phyloP scores from a whole-genome alignment of 345 rosid genomes.

The Garcia nutans region DNA sequence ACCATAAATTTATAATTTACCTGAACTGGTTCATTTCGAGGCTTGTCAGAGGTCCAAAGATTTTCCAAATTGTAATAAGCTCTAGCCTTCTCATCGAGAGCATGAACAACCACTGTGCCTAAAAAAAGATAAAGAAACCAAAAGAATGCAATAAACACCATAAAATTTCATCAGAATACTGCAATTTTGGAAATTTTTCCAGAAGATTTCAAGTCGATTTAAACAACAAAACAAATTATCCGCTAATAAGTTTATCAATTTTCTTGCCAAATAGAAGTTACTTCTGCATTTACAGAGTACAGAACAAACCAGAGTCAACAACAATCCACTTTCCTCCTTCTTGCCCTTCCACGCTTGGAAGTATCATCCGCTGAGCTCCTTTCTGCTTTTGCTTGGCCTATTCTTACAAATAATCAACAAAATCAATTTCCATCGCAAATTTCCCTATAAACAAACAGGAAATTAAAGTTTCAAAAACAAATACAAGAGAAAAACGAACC shows the following conservation, averaged over 20 bases:
- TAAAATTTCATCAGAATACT: background rate
- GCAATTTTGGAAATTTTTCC: too few relatives aligned
- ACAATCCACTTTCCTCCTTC: constrained; percentile 86
- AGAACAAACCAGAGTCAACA: constrained; percentile 67
- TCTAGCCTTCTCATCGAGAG: constrained; percentile 93
- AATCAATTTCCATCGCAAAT: background rate
- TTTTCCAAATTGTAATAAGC: constrained; percentile 75
- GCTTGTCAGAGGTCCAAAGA: constrained; percentile 46
- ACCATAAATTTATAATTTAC: constrained; percentile 22
- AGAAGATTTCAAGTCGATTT: too few relatives aligned
- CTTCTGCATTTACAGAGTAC: background rate
- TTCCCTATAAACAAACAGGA: background rate
- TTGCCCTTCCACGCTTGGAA: constrained; percentile 71
- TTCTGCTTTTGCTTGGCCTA: constrained; percentile 88
- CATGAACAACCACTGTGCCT: constrained; percentile 86
- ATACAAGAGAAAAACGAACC: background rate
- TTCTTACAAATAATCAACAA: constrained; percentile 11
- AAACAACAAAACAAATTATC: background rate
- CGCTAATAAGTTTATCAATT: background rate
- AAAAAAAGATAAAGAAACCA: constrained; percentile 1
- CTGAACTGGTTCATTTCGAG: constrained; percentile 44
- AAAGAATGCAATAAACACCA: background rate
- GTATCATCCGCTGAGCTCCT: constrained; percentile 54
- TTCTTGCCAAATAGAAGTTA: background rate
- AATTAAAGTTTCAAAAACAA: background rate